Evolutionary conservation across 2,329 filamentous ascomycete species (phyloP), one percentile per base, ranked within the genome.

Genomic region (Ambrosiella beaveri): DNA sequence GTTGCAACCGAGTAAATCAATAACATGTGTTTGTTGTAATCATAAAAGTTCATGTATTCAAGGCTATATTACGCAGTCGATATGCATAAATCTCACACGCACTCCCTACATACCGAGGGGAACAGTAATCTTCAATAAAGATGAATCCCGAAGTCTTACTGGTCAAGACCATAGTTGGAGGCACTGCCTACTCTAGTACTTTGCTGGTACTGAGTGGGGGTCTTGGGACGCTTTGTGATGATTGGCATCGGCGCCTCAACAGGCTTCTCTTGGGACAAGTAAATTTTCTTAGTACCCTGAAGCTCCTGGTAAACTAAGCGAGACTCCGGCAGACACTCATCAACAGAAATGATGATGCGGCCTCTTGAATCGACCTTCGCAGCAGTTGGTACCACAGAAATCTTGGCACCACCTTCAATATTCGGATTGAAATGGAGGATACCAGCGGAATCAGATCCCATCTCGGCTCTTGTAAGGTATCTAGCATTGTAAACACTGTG

Each of bases 371-470:
- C 73, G 54, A 79, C 65, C 61, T 66, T 69, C 40, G 75, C 75
- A 7, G 66, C 67, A 19, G 66, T 62, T 2, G 75, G 68, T 57
- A 74, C 70, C 44, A 79, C 71, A 64, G 74, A 80, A 6, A 75
- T 63, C 71, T 82, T 82, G 61, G 73, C 68, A 40, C 80, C 80
- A 59, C 80, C 80, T 37, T 63, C 63, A 2, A 73, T 69, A 7
- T 67, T 67, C 3, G 74, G 73, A 61, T 81, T 75, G 44, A 79
- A 63, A 35, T 52, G 55, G n/a, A 58, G 55, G 35, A 63, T 57
- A 9, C 59, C 59, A 40, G 59, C 45, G 11, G 56, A 45, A 6
- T 47, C 27, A 56, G 68, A 61, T 38, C 61, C 27, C 27, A 59
- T 38, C 41, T 62, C 60, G 49, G 17, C 47, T n/a, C 47, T 19